Base-by-base conservation (phyloP, 192 early-diverging fungal genomes). In the Borealophlyctis nickersoniae region DNA sequence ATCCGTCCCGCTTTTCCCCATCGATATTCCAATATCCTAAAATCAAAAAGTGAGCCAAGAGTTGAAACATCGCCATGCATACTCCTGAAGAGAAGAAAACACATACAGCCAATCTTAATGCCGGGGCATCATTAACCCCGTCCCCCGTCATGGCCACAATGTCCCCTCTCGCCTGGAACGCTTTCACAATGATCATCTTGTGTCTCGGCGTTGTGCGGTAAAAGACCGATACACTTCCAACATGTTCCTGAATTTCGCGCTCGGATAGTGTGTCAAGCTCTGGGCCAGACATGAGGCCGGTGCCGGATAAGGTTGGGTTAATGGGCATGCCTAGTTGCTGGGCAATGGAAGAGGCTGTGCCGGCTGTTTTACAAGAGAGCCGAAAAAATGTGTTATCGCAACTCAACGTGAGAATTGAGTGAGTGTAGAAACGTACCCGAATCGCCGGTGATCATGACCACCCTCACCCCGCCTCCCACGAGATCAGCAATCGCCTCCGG, bases 361-460 rank as follows among this genome's bases (percentile, higher is more conserved):
- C 91, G 60, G 87, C 91, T 84, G 62, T 0, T 32, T 22, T 31
- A 35, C 5, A 24, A 67, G 0, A n/a, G 4, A 7, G 50, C 22
- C 14, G 56, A 22, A 7, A 29, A 36, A 2, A 16, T 50, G n/a
- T 49, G 23, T 5, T 26, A 27, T 0, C 39, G 52, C 9, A 24
- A 14, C 23, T 22, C 3, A 35, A 59, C 65, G 31, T 23, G 14
- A 26, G 13, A 64, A 7, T 60, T 24, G 28, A 2, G 52, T 49
- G n/a, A 76, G 26, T 16, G 1, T 49, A 26, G 22, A n/a, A 26
- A 65, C 65, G 22, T 68, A 84, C 78, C 70, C 26, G 92, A 90
- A 73, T 99, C 96, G 58, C 96, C 96, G 0, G 96, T 99, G 32
- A 99, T 94, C 95, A 99, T 98, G n/a, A 95, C 81, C 1, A 94